These are phyloP conservation scores for Eucalyptus regnans DNA, from an alignment of 345 rosid species.

Conservation along the genomic window DNA sequence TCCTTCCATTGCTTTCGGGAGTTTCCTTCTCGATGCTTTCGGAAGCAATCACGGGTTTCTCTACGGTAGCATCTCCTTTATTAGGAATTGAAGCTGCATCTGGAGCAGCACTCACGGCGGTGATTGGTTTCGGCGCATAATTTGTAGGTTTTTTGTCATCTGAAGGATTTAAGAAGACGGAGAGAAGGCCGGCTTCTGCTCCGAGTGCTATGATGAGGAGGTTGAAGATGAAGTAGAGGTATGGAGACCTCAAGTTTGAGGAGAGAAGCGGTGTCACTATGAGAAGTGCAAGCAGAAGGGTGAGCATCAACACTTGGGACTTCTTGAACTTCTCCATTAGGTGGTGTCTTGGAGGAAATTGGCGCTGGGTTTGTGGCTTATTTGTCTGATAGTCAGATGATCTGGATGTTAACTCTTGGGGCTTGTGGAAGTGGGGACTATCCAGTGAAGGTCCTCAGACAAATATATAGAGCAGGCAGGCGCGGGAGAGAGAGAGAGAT, in stretches of 20 bases:
- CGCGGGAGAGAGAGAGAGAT: background rate
- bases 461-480: background rate
- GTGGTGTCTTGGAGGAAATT: background rate
- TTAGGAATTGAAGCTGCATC: background rate
- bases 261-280: constrained; percentile 33
- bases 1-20: background rate
- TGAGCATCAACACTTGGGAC: constrained; percentile 27
- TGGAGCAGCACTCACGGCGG: background rate
- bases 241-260: constrained; percentile 33
- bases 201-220: constrained; percentile 51
- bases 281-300: constrained; percentile 35
- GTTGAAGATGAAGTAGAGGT: constrained; percentile 46
- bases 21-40: background rate
- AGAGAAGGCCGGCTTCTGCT: constrained; percentile 56
- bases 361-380: background rate
- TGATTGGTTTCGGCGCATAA: background rate
- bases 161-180: constrained; percentile 18
- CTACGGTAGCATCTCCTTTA: background rate
- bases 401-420: background rate
- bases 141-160: background rate
- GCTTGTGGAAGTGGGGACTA: background rate
- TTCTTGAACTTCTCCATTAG: constrained; percentile 29
- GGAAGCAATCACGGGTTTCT: background rate
- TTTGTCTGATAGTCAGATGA: background rate
- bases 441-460: background rate